Base-by-base conservation (phyloP, 768 basidiomycete genomes). In the Sarcomyxa edulis region DNA sequence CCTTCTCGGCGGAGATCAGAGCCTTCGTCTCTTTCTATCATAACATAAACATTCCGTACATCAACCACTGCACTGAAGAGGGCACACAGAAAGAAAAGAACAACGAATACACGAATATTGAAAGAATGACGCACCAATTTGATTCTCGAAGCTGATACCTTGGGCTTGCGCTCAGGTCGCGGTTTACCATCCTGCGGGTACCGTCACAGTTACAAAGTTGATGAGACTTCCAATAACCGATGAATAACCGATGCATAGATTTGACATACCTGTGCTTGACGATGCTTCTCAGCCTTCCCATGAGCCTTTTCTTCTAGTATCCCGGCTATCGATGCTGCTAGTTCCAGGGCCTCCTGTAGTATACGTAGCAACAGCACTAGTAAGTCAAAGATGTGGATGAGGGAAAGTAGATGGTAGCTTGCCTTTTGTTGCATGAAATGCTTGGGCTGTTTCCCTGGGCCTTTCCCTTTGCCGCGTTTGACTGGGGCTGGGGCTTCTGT, bases 291-390 rank as follows among this genome's bases (percentile, higher is more conserved):
- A 36, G 54, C 55, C 49, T 64, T 74, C 6, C 46, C 56, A 35
- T 55, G 51, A 5, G 60, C 45, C 39, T 66, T 73, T 48, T 71
- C 50, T 54, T 78, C 75, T 43, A 74, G 68, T 11, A 45, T 50
- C 23, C 51, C 51, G n/a, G 58, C 67, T 51, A 78, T 72, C 25
- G 64, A 64, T 43, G 58, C 48, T n/a, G 75, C 76, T 9, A 78
- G 53, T 35, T 54, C 55, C 42, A 73, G 46, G 5, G 66, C 65
- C 44, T 74, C 72, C 76, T 76, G 46, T 40, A 39, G 31, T 33
- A 27, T 39, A 44, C 37, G 40, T 42, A 42, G 21, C 26, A 24
- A 31, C 34, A 39, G 34, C 39, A 42, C 44, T 48, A 48, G 45
- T 27, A 24, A 11, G 15, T 18, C 12, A 3, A 18, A 29, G 18